Conservation (phyloP, 306 rosid species). For the Oxytropis ochrocephala region DNA sequence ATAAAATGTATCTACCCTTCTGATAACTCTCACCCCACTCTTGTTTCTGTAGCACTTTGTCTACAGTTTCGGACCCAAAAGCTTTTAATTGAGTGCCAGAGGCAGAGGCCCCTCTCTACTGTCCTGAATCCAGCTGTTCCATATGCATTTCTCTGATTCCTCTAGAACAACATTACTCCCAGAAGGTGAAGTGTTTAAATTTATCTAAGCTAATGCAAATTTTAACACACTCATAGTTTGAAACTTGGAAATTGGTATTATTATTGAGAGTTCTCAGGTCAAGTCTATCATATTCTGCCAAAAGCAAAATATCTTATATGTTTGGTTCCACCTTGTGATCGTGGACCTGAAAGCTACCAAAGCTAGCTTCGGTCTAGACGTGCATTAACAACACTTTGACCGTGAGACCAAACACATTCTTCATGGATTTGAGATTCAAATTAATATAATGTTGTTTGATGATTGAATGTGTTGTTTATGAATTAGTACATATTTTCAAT, state of each 20-base stretch:
- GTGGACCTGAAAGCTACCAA: no score
- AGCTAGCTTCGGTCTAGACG: no score
- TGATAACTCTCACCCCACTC: not conserved
- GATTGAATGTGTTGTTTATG: no score
- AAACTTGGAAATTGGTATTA: not conserved
- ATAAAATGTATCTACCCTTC: not conserved
- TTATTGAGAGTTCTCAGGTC: not conserved
- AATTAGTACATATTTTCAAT: no score
- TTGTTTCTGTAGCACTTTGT: not conserved
- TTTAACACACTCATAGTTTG: not conserved
- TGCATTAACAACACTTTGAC: no score
- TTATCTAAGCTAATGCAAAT: not conserved
- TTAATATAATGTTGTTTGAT: no score
- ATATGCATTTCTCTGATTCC: not conserved
- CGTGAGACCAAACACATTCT: no score
- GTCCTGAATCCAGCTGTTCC: not conserved
- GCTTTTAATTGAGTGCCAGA: not conserved
- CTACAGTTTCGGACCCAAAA: not conserved
- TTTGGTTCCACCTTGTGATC: no score
- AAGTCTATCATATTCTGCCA: not conserved
- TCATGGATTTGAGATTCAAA: no score
- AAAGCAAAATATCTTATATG: not conserved
- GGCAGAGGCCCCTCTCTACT: constrained; percentile 1
- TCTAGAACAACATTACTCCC: not conserved
- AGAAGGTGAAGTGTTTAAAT: not conserved